Percentiles rank a stretch among this genome's conserved stretches.
Conservation (phyloP, 371 early-diverging fungal genomes). For the Smittium culicis region DNA sequence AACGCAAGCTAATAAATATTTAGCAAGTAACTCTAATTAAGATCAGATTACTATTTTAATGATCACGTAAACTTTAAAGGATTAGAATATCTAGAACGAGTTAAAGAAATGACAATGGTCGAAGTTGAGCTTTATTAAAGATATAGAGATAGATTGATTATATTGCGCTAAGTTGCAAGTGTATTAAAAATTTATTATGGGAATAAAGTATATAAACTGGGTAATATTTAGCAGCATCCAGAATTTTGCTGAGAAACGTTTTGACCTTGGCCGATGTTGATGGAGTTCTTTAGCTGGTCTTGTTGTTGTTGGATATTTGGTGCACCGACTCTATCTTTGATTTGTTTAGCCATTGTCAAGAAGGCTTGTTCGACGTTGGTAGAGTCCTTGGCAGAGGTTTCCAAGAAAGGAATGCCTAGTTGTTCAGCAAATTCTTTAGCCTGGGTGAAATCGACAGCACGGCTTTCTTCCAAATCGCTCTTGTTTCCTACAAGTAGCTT, state of each 20-base stretch:
- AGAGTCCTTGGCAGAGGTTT: constrained; percentile 86
- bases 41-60: too few species aligned
- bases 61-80: too few species aligned
- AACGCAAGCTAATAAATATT: too few species aligned
- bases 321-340: constrained; percentile 49
- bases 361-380: constrained; percentile 93
- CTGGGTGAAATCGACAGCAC: constrained; percentile 57
- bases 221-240: too few species aligned
- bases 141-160: too few species aligned
- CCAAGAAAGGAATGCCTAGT: constrained; percentile 75
- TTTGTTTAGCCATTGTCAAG: constrained; percentile 84
- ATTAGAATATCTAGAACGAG: too few species aligned
- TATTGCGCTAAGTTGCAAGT: too few species aligned
- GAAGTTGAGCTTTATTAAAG: too few species aligned
- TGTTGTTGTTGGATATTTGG: constrained; percentile 24
- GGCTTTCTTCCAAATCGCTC: constrained; percentile 86
- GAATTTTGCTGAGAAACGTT: neutral
- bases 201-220: too few species aligned
- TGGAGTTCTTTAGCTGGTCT: neutral
- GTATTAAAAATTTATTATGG: too few species aligned
- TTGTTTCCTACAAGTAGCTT: constrained; percentile 98
- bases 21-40: too few species aligned
- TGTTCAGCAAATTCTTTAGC: constrained; percentile 80
- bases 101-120: too few species aligned
- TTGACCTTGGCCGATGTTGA: constrained; percentile 6